phyloP scores from a whole-genome alignment of 768 basidiomycete species.

The Pleurotus djamor region DNA sequence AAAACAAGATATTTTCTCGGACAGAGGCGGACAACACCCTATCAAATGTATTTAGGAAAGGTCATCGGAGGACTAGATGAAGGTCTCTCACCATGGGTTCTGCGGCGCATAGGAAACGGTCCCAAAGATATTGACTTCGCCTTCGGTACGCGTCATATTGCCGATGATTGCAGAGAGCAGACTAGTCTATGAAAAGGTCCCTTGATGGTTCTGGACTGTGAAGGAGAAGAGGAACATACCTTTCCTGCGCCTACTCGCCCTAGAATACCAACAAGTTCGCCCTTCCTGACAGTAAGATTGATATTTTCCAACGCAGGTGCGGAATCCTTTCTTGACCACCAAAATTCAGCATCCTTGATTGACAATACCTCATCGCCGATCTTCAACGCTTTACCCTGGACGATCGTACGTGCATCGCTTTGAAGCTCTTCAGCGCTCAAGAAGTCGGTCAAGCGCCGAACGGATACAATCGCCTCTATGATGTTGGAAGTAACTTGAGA shows the following conservation, averaged over 20 bases:
- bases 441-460: conserved; percentile 75
- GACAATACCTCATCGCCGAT: conserved; percentile 69
- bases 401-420: conserved; percentile 62
- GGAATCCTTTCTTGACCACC: conserved; percentile 60
- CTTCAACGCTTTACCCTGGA: conserved; percentile 37
- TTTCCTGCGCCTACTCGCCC: conserved; percentile 94
- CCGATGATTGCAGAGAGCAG: conserved; percentile 81
- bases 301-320: conserved; percentile 77
- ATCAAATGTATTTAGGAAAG: not conserved
- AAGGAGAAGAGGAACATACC: conserved; percentile 30
- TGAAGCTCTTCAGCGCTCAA: conserved; percentile 81
- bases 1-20: conserved; percentile 91
- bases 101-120: conserved; percentile 83
- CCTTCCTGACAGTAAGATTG: conserved; percentile 71
- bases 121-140: conserved; percentile 67
- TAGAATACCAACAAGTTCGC: conserved; percentile 81
- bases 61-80: not conserved
- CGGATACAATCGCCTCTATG: conserved; percentile 85
- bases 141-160: conserved; percentile 79
- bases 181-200: conserved; percentile 48
- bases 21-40: conserved; percentile 88
- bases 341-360: conserved; percentile 77
- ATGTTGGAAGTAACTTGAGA: conserved; percentile 74
- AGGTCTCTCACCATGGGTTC: conserved; percentile 66
- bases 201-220: not conserved